Conservation (phyloP, 805 yeast species). For the Jamesozyma hellenica region DNA sequence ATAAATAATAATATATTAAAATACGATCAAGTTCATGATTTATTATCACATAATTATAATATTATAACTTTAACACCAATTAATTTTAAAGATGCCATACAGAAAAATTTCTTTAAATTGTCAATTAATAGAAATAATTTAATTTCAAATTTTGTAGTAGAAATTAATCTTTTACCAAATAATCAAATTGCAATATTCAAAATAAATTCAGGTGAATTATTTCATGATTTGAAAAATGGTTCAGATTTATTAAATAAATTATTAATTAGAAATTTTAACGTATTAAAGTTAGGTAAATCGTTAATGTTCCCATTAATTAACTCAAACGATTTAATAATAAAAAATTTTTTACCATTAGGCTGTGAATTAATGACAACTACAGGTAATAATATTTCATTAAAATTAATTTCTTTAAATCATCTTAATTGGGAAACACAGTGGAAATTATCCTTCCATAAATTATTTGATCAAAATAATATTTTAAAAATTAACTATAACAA, state of each 20-base stretch:
- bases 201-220: constrained; percentile 14
- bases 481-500: not conserved
- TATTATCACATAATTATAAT: constrained; percentile 14
- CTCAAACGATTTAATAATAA: constrained; percentile 13
- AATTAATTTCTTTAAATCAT: constrained; percentile 13
- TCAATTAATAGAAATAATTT: constrained; percentile 9
- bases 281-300: constrained; percentile 17
- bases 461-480: constrained; percentile 8
- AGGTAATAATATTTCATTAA: constrained; percentile 13
- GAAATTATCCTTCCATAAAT: constrained; percentile 12
- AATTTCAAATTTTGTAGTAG: constrained; percentile 14
- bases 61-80: constrained; percentile 14
- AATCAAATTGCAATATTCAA: constrained; percentile 20
- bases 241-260: constrained; percentile 7
- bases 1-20: constrained; percentile 7
- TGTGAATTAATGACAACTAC: constrained; percentile 13
- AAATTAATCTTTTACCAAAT: constrained; percentile 13
- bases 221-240: constrained; percentile 3
- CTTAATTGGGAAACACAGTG: constrained; percentile 22
- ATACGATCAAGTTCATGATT: constrained; percentile 19
- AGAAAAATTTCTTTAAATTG: constrained; percentile 17
- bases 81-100: constrained; percentile 7
- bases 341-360: constrained; percentile 4
- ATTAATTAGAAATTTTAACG: constrained; percentile 4
- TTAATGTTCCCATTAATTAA: constrained; percentile 21